Percentiles rank a stretch among this genome's conserved stretches.
phyloP scores from a whole-genome alignment of 495 filamentous ascomycete species.

The Podospora appendiculata region DNA sequence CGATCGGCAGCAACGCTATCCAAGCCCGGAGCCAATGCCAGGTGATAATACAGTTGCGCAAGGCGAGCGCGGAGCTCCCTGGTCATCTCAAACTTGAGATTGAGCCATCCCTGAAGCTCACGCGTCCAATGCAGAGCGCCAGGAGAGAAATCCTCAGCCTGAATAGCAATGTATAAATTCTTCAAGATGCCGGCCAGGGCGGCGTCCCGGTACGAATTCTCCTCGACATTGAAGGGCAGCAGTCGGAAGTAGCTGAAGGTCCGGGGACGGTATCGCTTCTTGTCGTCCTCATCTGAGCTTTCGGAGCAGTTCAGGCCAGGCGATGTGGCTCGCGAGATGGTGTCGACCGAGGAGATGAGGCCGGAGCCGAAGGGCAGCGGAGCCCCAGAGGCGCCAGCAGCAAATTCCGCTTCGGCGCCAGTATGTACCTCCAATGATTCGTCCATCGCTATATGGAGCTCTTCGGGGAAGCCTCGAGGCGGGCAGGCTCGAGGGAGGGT shows the following conservation, averaged over 20 bases:
- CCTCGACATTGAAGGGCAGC: conserved; percentile 81
- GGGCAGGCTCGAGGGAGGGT: background rate
- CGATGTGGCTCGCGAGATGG: conserved; percentile 41
- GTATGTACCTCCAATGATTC: conserved; percentile 19
- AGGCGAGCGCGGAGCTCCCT: conserved; percentile 73
- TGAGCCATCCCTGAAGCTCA: conserved; percentile 90
- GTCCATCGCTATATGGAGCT: conserved; percentile 15
- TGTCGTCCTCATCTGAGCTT: conserved; percentile 25
- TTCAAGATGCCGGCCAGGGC: conserved; percentile 80
- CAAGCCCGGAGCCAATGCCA: conserved; percentile 82
- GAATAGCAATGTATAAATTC: conserved; percentile 83
- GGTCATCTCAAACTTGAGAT: conserved; percentile 92
- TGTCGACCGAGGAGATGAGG: conserved; percentile 25
- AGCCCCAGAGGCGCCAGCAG: conserved; percentile 9
- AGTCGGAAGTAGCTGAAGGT: conserved; percentile 88
- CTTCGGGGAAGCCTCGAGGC: background rate
- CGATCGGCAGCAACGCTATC: conserved; percentile 75
- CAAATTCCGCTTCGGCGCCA: conserved; percentile 13
- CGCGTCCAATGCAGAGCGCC: conserved; percentile 96
- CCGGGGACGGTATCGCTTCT: conserved; percentile 69
- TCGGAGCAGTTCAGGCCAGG: conserved; percentile 31
- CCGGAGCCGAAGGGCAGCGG: conserved; percentile 16
- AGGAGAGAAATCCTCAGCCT: conserved; percentile 87
- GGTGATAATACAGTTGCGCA: conserved; percentile 87
- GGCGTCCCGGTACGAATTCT: conserved; percentile 59